phyloP scores from a whole-genome alignment of 306 rosid genomes.

The Senna tora region DNA sequence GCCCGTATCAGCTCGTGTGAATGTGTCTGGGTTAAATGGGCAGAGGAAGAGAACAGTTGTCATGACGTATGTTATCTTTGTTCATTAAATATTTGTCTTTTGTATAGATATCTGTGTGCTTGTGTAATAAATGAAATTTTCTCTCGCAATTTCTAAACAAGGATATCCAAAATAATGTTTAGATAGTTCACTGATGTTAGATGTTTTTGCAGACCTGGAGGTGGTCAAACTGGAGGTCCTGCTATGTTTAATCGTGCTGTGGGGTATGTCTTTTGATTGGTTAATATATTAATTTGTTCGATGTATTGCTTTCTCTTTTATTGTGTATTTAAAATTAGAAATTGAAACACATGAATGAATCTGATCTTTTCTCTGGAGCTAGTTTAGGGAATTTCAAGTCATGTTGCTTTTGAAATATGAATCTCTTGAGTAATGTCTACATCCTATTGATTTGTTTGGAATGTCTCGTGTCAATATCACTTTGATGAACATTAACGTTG shows the following conservation, averaged over 20 bases:
- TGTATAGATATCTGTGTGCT: background rate
- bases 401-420: background rate
- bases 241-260: conserved; percentile 45
- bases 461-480: no score
- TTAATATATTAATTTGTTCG: background rate
- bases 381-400: background rate
- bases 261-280: conserved; percentile 45
- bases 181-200: conserved; percentile 23
- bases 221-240: conserved; percentile 46
- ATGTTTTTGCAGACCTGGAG: conserved; percentile 53
- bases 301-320: background rate
- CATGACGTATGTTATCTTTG: conserved; percentile 60
- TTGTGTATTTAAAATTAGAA: background rate
- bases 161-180: background rate
- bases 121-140: background rate
- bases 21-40: conserved; percentile 82
- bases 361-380: background rate
- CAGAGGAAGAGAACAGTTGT: conserved; percentile 81
- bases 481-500: no score
- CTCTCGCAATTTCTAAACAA: background rate
- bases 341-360: background rate
- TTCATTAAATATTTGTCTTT: background rate
- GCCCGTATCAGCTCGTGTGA: conserved; percentile 83
- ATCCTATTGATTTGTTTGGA: background rate
- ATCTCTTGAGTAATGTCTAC: background rate